These are phyloP conservation scores for Coemansia sp. DNA, from an alignment of 192 early-diverging fungal genomes.

Conservation along the genomic window DNA sequence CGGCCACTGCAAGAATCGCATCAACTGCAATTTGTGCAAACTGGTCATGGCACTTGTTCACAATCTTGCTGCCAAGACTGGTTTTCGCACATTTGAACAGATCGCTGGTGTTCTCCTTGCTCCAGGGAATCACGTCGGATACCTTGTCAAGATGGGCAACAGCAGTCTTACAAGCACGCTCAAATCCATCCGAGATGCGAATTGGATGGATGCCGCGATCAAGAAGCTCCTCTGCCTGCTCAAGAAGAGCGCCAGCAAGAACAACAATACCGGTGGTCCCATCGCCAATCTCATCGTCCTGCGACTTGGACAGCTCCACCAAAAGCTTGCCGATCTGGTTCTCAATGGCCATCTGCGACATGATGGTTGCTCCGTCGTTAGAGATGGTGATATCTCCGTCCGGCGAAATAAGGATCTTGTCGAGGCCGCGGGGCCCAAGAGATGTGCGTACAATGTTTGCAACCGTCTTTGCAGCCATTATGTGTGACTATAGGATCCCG, in stretches of 20 bases:
- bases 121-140: slow-evolving; percentile 88
- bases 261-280: slow-evolving; percentile 99
- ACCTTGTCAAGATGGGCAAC: slow-evolving; percentile 89
- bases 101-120: slow-evolving; percentile 76
- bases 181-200: slow-evolving; percentile 98
- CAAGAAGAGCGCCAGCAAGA: slow-evolving; percentile 94
- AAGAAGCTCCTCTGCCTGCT: slow-evolving; percentile 93
- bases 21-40: slow-evolving; percentile 99
- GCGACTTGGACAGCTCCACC: slow-evolving; percentile 95
- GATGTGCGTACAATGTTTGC: slow-evolving; percentile 98
- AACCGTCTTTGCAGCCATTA: slow-evolving; percentile 96
- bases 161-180: slow-evolving; percentile 92
- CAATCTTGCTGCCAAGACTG: slow-evolving; percentile 97
- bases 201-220: slow-evolving; percentile 98
- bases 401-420: slow-evolving; percentile 99
- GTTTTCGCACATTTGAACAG: slow-evolving; percentile 96
- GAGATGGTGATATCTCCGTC: slow-evolving; percentile 99
- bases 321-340: slow-evolving; percentile 99
- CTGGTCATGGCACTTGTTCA: slow-evolving; percentile 97
- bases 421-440: slow-evolving; percentile 95
- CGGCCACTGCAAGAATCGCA: slow-evolving; percentile 95
- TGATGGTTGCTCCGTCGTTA: slow-evolving; percentile 99
- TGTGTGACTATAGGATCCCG: slow-evolving; percentile 74
- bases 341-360: slow-evolving; percentile 97
- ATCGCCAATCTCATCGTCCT: slow-evolving; percentile 99